phyloP scores from a whole-genome alignment of 192 early-diverging fungal genomes.

The Mortierella antarctica region DNA sequence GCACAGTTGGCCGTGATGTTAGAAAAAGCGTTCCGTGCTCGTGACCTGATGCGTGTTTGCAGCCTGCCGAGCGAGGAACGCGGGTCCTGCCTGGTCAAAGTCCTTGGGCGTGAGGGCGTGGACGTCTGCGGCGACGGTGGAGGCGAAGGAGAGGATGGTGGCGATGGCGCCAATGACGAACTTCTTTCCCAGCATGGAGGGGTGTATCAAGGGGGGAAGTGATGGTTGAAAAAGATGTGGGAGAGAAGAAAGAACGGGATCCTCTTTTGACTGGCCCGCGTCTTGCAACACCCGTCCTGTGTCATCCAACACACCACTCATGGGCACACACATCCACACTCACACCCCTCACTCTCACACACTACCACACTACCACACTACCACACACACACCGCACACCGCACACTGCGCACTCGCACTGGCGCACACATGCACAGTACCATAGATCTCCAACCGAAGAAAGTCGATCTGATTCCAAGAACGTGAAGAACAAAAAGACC shows the following conservation, averaged over 20 bases:
- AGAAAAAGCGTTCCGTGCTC: neutral
- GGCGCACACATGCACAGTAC: no score
- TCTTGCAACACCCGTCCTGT: no score
- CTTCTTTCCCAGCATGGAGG: conserved; percentile 50
- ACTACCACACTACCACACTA: neutral
- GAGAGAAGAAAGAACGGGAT: neutral
- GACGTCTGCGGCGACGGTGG: conserved; percentile 43
- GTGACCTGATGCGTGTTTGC: neutral
- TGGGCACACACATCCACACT: neutral
- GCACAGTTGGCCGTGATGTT: neutral
- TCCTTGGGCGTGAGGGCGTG: conserved; percentile 32
- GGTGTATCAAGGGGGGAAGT: neutral
- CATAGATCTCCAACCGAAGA: no score
- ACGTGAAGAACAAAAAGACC: no score
- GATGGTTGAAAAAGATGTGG: neutral
- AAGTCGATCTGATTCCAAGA: no score
- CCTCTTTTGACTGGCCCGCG: no score
- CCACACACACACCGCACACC: neutral
- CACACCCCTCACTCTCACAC: neutral
- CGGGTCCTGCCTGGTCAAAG: conserved; percentile 37
- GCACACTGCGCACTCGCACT: no score
- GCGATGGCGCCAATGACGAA: conserved; percentile 41
- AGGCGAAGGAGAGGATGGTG: conserved; percentile 29
- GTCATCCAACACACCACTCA: neutral
- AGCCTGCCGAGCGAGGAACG: neutral